These are phyloP conservation scores for Suillus occidentalis DNA, from an alignment of 768 basidiomycete species.

Conservation along the genomic window DNA sequence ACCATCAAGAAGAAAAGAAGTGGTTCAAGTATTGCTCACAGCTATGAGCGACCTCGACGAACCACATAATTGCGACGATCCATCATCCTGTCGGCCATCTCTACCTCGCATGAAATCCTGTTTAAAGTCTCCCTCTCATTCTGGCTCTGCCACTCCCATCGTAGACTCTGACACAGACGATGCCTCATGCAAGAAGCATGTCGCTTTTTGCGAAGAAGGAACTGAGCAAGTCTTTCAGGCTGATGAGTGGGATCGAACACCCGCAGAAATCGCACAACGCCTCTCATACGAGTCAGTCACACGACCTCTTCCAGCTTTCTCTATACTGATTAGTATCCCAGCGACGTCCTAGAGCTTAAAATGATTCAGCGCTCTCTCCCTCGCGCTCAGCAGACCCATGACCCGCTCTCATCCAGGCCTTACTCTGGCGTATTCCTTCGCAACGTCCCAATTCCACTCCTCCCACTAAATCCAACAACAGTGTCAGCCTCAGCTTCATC, in stretches of 20 bases:
- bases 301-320: not conserved
- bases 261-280: constrained; percentile 59
- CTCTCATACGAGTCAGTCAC: constrained; percentile 66
- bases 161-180: constrained; percentile 1
- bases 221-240: constrained; percentile 61
- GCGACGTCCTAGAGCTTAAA: constrained; percentile 68
- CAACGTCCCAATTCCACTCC: constrained; percentile 60
- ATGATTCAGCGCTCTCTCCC: constrained; percentile 67
- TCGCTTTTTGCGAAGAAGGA: constrained; percentile 57
- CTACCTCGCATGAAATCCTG: constrained; percentile 18
- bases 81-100: constrained; percentile 9
- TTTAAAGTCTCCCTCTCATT: constrained; percentile 18
- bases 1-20: not conserved
- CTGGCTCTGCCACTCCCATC: constrained; percentile 9
- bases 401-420: constrained; percentile 40
- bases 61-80: constrained; percentile 10
- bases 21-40: not conserved
- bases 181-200: constrained; percentile 43
- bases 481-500: not conserved
- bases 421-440: constrained; percentile 44
- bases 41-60: not conserved
- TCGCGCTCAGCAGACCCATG: constrained; percentile 51
- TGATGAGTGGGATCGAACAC: constrained; percentile 81
- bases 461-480: constrained; percentile 48
- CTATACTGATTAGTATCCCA: constrained; percentile 21